Conservation (phyloP, 441 rosid genomes). For the Erysimum cheiri region DNA sequence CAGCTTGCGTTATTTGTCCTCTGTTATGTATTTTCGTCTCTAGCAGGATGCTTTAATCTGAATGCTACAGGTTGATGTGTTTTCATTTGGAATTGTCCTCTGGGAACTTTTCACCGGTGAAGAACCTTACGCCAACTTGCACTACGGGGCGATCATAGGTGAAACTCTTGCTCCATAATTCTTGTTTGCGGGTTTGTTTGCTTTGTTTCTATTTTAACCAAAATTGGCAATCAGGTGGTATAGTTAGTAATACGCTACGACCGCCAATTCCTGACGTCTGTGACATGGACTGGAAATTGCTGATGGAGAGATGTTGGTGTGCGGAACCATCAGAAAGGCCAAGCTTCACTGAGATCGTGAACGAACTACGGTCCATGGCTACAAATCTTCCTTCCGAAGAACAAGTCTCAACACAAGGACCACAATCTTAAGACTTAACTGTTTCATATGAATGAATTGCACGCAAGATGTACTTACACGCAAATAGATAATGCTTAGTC, state of each 20-base stretch:
- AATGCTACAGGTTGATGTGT: constrained; percentile 14
- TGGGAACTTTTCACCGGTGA: constrained; percentile 25
- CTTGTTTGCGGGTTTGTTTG: neutral
- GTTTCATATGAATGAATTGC: neutral
- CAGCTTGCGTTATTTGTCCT: neutral
- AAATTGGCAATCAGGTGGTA: neutral
- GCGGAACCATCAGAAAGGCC: constrained; percentile 24
- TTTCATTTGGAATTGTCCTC: constrained; percentile 19
- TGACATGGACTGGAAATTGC: constrained; percentile 21
- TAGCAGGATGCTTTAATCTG: neutral
- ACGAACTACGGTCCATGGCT: constrained; percentile 10
- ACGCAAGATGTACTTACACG: neutral
- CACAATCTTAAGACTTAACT: neutral
- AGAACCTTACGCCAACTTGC: constrained; percentile 12
- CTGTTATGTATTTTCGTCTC: neutral
- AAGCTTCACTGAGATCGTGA: constrained; percentile 13
- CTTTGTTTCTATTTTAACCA: neutral
- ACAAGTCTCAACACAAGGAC: neutral
- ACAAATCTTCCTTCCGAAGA: constrained; percentile 3
- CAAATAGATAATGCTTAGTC: neutral
- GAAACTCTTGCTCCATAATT: neutral
- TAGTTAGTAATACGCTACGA: constrained; percentile 6
- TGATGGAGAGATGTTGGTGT: constrained; percentile 17
- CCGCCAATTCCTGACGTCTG: neutral
- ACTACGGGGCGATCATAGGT: constrained; percentile 22